These are phyloP conservation scores for Alliaria petiolata DNA, from an alignment of 345 rosid species.

Conservation along the genomic window DNA sequence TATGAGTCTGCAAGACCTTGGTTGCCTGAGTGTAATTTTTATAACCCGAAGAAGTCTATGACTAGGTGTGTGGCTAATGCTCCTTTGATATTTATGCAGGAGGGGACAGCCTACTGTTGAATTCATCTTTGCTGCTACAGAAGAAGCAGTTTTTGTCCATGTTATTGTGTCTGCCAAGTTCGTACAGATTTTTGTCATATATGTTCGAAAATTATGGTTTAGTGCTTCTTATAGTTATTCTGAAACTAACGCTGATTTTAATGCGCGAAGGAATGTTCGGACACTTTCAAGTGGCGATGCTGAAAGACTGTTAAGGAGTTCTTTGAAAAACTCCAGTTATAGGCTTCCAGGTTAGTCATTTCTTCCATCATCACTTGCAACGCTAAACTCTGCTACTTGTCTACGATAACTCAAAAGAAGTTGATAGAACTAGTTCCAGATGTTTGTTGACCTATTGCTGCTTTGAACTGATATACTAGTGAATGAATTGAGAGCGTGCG, in stretches of 20 bases:
- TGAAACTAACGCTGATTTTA: conserved; percentile 21
- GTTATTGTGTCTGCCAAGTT: conserved; percentile 86
- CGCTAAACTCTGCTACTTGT: conserved; percentile 13
- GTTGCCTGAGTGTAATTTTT: conserved; percentile 7
- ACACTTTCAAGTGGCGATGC: conserved; percentile 73
- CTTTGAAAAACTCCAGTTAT: conserved; percentile 52
- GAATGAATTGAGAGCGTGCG: conserved; percentile 2
- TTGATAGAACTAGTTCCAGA: conserved; percentile 2
- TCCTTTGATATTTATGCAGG: conserved; percentile 47
- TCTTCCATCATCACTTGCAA: conserved; percentile 1
- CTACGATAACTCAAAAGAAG: not conserved
- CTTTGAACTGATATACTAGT: not conserved
- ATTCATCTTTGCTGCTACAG: conserved; percentile 92
- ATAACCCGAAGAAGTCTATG: conserved; percentile 2
- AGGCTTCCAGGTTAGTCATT: conserved; percentile 77
- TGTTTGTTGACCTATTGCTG: conserved; percentile 8
- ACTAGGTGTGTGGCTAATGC: conserved; percentile 12
- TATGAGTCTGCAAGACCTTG: conserved; percentile 2
- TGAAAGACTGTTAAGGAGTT: conserved; percentile 56
- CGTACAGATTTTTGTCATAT: conserved; percentile 36
- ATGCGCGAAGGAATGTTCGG: conserved; percentile 66
- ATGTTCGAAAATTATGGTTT: conserved; percentile 10
- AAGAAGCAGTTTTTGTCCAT: conserved; percentile 90
- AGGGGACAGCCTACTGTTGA: conserved; percentile 85
- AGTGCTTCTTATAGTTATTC: conserved; percentile 6